These are phyloP conservation scores for Neurospora terricola DNA, from an alignment of 495 filamentous ascomycete species.

Conservation along the genomic window DNA sequence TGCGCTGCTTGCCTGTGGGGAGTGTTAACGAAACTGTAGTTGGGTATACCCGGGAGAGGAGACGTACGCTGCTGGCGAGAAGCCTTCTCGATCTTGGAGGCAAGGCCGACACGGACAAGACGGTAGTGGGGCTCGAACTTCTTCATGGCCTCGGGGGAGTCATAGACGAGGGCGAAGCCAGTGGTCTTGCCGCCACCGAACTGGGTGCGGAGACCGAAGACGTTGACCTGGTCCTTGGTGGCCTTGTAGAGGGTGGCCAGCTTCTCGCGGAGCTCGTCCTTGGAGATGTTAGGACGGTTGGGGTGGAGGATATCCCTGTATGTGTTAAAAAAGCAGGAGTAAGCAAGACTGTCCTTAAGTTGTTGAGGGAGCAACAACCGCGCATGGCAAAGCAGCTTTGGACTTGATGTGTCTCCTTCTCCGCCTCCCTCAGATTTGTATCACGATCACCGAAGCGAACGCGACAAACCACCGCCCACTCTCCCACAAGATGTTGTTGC, in stretches of 20 bases:
- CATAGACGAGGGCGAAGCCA: constrained; percentile 97
- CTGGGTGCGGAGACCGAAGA: constrained; percentile 97
- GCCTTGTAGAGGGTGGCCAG: constrained; percentile 94
- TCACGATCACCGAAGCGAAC: not conserved
- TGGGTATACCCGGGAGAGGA: too few species aligned
- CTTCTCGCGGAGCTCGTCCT: constrained; percentile 94
- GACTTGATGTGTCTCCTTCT: not conserved
- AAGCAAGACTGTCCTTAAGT: constrained; percentile 3
- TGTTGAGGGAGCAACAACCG: not conserved
- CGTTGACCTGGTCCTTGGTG: constrained; percentile 89
- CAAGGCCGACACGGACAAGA: constrained; percentile 82
- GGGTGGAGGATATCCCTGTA: constrained; percentile 97
- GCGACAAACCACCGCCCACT: not conserved
- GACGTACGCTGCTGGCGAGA: constrained; percentile 97
- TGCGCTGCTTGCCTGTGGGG: constrained; percentile 94
- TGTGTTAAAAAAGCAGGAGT: constrained; percentile 3
- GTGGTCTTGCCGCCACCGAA: constrained; percentile 99
- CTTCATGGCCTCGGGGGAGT: constrained; percentile 93
- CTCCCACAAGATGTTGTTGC: not conserved
- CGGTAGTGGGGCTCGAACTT: constrained; percentile 99
- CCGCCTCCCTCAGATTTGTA: not conserved
- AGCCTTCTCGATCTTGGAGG: constrained; percentile 88
- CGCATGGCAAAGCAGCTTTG: not conserved
- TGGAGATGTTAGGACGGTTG: constrained; percentile 93
- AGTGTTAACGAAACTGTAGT: too few species aligned